These are phyloP conservation scores for Mimosa bimucronata DNA, from an alignment of 306 rosid species.

Conservation along the genomic window DNA sequence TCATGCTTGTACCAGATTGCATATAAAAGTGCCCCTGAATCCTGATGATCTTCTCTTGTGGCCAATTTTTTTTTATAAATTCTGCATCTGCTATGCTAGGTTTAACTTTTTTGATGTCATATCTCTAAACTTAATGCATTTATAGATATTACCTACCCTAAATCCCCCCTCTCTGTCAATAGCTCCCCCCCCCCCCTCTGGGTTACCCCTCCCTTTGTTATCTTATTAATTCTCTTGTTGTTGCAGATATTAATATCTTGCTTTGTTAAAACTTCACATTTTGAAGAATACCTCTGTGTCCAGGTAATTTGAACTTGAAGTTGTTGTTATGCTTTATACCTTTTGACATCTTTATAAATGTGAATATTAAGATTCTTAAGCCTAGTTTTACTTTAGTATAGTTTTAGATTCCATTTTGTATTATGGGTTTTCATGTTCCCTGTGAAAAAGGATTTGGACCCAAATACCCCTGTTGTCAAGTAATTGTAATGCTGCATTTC, in stretches of 20 bases:
- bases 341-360: background rate
- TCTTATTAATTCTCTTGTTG: conserved; percentile 29
- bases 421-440: conserved; percentile 17
- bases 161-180: background rate
- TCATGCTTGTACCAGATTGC: conserved; percentile 18
- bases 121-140: conserved; percentile 9
- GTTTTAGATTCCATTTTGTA: conserved; percentile 22
- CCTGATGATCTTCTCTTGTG: background rate
- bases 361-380: conserved; percentile 7
- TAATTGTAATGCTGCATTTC: background rate
- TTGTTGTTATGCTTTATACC: conserved; percentile 9
- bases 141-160: background rate
- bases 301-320: conserved; percentile 57
- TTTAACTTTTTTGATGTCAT: background rate
- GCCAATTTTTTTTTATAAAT: conserved; percentile 14
- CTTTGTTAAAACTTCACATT: conserved; percentile 94
- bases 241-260: conserved; percentile 93
- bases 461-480: conserved; percentile 13
- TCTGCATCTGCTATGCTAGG: conserved; percentile 7
- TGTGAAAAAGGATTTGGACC: conserved; percentile 18
- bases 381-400: conserved; percentile 11
- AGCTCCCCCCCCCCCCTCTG: background rate
- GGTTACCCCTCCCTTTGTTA: conserved; percentile 8
- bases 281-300: conserved; percentile 94
- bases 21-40: background rate